These are phyloP conservation scores for Keqinozyma sinolaborantium DNA, from an alignment of 1,139 yeast genomes.

Conservation along the genomic window DNA sequence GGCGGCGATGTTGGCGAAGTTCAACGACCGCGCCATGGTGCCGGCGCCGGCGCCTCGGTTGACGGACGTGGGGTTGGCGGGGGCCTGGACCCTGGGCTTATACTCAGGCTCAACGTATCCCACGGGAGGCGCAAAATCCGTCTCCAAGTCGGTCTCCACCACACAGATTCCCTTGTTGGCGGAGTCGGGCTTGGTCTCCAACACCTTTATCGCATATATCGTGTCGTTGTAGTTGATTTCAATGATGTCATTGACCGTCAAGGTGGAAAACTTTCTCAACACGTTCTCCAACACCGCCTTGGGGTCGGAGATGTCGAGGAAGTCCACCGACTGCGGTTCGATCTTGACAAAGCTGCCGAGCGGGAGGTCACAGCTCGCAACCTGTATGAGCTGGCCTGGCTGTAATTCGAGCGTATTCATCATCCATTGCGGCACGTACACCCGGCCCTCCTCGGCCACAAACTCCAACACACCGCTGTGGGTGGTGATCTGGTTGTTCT, in stretches of 20 bases:
- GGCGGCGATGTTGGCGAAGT: slow-evolving; percentile 59
- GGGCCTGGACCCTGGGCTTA: slow-evolving; percentile 32
- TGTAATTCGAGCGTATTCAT: slow-evolving; percentile 68
- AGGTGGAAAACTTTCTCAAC: slow-evolving; percentile 81
- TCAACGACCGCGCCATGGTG: slow-evolving; percentile 76
- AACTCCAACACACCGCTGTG: slow-evolving; percentile 96
- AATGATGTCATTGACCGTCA: slow-evolving; percentile 81
- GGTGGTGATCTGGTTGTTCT: slow-evolving; percentile 53
- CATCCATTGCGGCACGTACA: slow-evolving; percentile 96
- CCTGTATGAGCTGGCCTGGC: slow-evolving; percentile 77
- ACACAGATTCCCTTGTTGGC: slow-evolving; percentile 72
- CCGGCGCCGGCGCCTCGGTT: slow-evolving; percentile 53
- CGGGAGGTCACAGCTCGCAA: slow-evolving; percentile 76
- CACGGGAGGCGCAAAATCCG: slow-evolving; percentile 98
- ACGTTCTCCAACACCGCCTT: slow-evolving; percentile 95
- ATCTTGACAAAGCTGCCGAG: slow-evolving; percentile 86
- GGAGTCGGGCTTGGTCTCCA: slow-evolving; percentile 84
- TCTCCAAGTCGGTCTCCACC: slow-evolving; percentile 93
- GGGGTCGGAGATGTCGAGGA: slow-evolving; percentile 91
- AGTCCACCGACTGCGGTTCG: slow-evolving; percentile 93
- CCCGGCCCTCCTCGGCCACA: slow-evolving; percentile 96
- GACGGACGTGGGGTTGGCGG: slow-evolving; percentile 33
- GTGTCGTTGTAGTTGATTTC: slow-evolving; percentile 83
- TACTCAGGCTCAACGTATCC: slow-evolving; percentile 93
- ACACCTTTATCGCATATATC: slow-evolving; percentile 73